phyloP scores from a whole-genome alignment of 768 basidiomycete genomes.

The Russula brevipes region DNA sequence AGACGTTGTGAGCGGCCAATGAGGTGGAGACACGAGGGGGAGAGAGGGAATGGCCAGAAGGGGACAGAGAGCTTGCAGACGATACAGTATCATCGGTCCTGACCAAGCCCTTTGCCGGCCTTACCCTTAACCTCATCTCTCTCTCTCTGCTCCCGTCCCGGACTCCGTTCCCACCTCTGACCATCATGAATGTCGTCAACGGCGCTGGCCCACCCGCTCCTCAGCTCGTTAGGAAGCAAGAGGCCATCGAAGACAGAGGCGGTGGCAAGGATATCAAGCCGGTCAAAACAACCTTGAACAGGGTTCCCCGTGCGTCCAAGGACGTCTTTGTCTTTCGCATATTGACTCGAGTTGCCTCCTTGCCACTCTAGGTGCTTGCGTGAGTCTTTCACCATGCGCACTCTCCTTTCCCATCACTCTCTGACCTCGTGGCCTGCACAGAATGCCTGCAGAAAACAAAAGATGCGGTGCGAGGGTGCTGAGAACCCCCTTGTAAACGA shows the following conservation, averaged over 20 bases:
- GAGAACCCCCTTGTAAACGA: constrained; percentile 96
- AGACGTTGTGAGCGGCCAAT: neutral
- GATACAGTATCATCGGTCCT: neutral
- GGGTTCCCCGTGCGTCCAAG: constrained; percentile 71
- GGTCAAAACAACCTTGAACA: constrained; percentile 71
- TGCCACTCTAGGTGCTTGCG: constrained; percentile 63
- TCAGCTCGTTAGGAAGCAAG: constrained; percentile 51
- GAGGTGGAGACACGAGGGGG: neutral
- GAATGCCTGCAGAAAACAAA: constrained; percentile 95
- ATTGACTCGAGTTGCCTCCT: neutral
- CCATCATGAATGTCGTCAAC: constrained; percentile 24
- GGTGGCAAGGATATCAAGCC: constrained; percentile 61
- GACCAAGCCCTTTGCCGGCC: neutral
- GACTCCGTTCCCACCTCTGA: constrained; percentile 5
- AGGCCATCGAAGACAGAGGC: constrained; percentile 45
- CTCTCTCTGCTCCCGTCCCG: constrained; percentile 3
- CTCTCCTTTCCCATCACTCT: constrained; percentile 9
- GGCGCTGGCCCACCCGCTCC: constrained; percentile 15
- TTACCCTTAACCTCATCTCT: constrained; percentile 14
- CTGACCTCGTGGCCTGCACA: constrained; percentile 32
- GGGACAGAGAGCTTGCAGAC: too few species aligned
- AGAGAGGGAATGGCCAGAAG: neutral
- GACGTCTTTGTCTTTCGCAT: constrained; percentile 19
- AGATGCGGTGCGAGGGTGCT: constrained; percentile 96
- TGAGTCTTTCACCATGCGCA: constrained; percentile 35